Evolutionary conservation across 768 basidiomycete genomes (phyloP).

Genomic region (Mrakia frigida): DNA sequence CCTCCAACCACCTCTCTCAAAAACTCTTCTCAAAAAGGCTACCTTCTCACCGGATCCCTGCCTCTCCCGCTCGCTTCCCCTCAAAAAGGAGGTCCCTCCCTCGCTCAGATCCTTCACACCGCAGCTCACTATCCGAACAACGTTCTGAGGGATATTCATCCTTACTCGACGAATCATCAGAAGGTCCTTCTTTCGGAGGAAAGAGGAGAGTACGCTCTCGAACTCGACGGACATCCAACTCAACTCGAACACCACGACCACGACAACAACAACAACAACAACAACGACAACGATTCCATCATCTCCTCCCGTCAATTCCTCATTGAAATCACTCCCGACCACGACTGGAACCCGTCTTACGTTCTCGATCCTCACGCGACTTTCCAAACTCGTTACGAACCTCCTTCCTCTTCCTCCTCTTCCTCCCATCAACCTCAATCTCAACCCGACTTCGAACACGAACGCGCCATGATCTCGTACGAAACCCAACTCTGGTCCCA

Average conservation of each 20-base stretch:
- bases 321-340: background rate
- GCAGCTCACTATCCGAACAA: background rate
- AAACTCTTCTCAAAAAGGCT: background rate
- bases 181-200: background rate
- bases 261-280: background rate
- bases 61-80: background rate
- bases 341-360: slow-evolving; percentile 6
- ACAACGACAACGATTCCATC: background rate
- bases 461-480: too few relatives aligned
- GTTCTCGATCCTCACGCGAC: slow-evolving; percentile 1
- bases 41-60: background rate
- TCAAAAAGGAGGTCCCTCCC: background rate
- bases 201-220: too few relatives aligned
- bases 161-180: background rate
- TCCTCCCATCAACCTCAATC: too few relatives aligned
- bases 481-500: too few relatives aligned
- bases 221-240: background rate
- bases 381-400: background rate
- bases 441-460: too few relatives aligned
- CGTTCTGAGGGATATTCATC: background rate
- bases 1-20: background rate
- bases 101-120: background rate
- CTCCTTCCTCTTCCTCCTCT: too few relatives aligned
- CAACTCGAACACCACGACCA: background rate
- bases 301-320: background rate